A percentile compares a stretch with the other conserved stretches of the same genome.
Conservation (phyloP, 2,329 filamentous ascomycete genomes). For the Moelleriella libera region DNA sequence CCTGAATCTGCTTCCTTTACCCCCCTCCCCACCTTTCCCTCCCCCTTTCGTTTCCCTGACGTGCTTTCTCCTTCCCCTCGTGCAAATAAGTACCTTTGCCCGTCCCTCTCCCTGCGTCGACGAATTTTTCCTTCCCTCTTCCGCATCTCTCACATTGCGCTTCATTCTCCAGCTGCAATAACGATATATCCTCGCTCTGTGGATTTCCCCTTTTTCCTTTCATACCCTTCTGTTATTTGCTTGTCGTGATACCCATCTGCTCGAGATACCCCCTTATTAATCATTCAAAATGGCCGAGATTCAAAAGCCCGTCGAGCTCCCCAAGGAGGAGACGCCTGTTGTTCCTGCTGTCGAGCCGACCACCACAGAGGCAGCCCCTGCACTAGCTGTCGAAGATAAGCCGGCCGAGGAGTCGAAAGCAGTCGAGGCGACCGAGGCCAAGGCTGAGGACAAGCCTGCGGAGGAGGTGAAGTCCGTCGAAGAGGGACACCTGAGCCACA, state of each 20-base stretch:
- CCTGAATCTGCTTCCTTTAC: not conserved
- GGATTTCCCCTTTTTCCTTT: conserved; percentile 19
- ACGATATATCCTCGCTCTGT: conserved; percentile 17
- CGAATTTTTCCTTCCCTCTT: conserved; percentile 13
- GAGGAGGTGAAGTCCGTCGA: conserved; percentile 54
- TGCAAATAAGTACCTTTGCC: conserved; percentile 28
- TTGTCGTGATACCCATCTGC: conserved; percentile 16
- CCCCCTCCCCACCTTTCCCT: conserved; percentile 2
- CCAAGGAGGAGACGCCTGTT: conserved; percentile 35
- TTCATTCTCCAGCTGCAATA: conserved; percentile 9
- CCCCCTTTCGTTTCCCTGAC: conserved; percentile 5
- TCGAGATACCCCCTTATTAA: not conserved
- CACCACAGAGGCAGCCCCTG: conserved; percentile 17
- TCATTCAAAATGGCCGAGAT: conserved; percentile 54
- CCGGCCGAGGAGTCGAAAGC: conserved; percentile 27
- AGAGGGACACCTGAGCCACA: conserved; percentile 80
- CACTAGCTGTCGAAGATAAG: conserved; percentile 21
- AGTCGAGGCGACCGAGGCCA: conserved; percentile 22
- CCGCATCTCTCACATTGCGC: conserved; percentile 17
- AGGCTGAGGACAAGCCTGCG: conserved; percentile 25
- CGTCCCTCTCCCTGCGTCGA: conserved; percentile 12
- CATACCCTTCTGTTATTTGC: conserved; percentile 25
- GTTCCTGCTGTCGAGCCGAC: conserved; percentile 11
- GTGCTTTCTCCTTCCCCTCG: conserved; percentile 5
- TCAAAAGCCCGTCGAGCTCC: conserved; percentile 45